phyloP scores from a whole-genome alignment of 2,329 filamentous ascomycete genomes.

The Cladosporium sp. region DNA sequence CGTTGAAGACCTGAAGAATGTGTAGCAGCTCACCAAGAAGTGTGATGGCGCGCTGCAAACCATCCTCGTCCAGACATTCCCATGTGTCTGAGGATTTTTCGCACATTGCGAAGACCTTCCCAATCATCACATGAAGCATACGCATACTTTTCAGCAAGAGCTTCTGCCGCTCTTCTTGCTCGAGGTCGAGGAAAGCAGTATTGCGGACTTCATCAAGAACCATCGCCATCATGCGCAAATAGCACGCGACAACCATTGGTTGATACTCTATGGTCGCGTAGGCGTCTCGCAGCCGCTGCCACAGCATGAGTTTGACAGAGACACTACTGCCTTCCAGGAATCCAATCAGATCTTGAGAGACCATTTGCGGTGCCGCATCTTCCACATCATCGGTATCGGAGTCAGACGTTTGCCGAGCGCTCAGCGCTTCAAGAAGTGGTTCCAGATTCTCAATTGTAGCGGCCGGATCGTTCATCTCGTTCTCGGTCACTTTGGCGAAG shows the following conservation, averaged over 20 bases:
- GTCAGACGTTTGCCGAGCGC: constrained; percentile 30
- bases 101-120: constrained; percentile 65
- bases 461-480: constrained; percentile 76
- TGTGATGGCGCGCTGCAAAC: constrained; percentile 70
- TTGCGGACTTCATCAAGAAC: constrained; percentile 65
- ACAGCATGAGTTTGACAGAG: constrained; percentile 81
- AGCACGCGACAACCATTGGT: constrained; percentile 86
- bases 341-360: constrained; percentile 73
- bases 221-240: constrained; percentile 81
- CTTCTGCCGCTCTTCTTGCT: constrained; percentile 65
- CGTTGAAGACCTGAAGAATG: constrained; percentile 74
- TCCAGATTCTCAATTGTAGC: constrained; percentile 88
- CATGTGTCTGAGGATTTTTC: constrained; percentile 71
- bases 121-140: constrained; percentile 73
- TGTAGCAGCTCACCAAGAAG: constrained; percentile 71
- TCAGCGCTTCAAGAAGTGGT: constrained; percentile 76
- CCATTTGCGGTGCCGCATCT: constrained; percentile 4
- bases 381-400: constrained; percentile 5
- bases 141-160: constrained; percentile 75
- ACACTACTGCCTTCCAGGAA: constrained; percentile 81
- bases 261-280: constrained; percentile 82
- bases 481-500: constrained; percentile 84
- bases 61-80: constrained; percentile 79
- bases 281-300: constrained; percentile 86
- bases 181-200: constrained; percentile 55